Percentiles rank a stretch among this genome's conserved stretches.
phyloP scores from a whole-genome alignment of 495 filamentous ascomycete species.

The Opeltia flavorubescens region DNA sequence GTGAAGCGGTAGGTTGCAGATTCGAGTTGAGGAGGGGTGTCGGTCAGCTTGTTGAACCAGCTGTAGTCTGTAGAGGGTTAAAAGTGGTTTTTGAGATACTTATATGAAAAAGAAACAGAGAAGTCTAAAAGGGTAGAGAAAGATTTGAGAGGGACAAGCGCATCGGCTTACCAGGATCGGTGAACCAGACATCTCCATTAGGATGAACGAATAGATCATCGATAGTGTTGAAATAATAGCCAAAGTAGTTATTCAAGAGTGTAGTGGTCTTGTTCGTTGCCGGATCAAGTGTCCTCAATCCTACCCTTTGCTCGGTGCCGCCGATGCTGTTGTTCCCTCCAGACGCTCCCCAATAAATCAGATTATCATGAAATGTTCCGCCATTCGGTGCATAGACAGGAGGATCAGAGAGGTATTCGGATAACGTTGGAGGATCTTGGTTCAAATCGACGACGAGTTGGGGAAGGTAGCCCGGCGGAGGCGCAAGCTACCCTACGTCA shows the following conservation, averaged over 20 bases:
- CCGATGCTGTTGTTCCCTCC: constrained; percentile 17
- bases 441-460: constrained; percentile 25
- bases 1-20: constrained; percentile 29
- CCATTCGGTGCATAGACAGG: constrained; percentile 24
- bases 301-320: constrained; percentile 16
- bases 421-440: constrained; percentile 20
- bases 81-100: not conserved
- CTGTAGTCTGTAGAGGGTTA: constrained; percentile 16
- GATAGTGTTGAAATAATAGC: constrained; percentile 21
- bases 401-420: constrained; percentile 21
- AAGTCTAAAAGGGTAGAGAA: too few species aligned
- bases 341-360: constrained; percentile 17
- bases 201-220: constrained; percentile 16
- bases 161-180: constrained; percentile 22
- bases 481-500: not conserved
- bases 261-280: constrained; percentile 16
- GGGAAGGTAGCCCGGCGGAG: constrained; percentile 14
- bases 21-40: constrained; percentile 21
- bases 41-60: constrained; percentile 22
- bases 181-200: constrained; percentile 36
- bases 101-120: not conserved
- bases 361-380: constrained; percentile 17
- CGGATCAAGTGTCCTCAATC: constrained; percentile 18
- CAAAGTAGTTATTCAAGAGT: constrained; percentile 25
- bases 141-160: too few species aligned